These are phyloP conservation scores for Annulohypoxylon truncatum DNA, from an alignment of 2,329 filamentous ascomycete genomes.

Conservation along the genomic window DNA sequence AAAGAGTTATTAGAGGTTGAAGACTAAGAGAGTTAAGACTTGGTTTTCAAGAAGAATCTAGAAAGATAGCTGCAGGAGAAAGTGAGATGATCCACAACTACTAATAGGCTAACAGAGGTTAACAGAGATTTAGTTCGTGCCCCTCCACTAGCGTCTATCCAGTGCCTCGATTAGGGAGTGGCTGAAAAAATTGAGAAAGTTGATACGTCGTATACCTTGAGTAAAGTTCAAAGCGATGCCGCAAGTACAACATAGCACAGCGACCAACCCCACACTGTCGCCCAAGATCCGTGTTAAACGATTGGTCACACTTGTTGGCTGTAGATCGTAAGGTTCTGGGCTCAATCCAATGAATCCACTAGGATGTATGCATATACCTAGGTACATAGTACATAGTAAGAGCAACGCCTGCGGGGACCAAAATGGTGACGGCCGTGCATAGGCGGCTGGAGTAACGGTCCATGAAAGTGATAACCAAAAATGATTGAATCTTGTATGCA, in stretches of 20 bases:
- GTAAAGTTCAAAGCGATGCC: constrained; percentile 33
- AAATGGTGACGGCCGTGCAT: constrained; percentile 32
- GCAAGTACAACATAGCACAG: constrained; percentile 33
- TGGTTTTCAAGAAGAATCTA: constrained; percentile 29
- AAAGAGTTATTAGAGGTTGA: background rate
- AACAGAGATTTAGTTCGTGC: constrained; percentile 17
- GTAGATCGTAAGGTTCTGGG: constrained; percentile 35
- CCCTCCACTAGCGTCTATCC: constrained; percentile 29
- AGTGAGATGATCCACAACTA: constrained; percentile 1
- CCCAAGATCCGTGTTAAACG: constrained; percentile 36
- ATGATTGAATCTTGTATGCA: constrained; percentile 16
- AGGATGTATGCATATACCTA: background rate
- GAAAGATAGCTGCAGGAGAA: constrained; percentile 20
- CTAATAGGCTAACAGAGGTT: constrained; percentile 11
- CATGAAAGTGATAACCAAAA: constrained; percentile 11
- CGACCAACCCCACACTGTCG: background rate
- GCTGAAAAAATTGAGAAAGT: constrained; percentile 26
- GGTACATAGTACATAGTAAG: too few species aligned
- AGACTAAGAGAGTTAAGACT: background rate
- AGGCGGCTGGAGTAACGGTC: constrained; percentile 1
- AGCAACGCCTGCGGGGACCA: constrained; percentile 18
- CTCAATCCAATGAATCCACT: constrained; percentile 6
- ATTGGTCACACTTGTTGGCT: constrained; percentile 32
- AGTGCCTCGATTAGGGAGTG: constrained; percentile 36
- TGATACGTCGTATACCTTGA: constrained; percentile 31